Evolutionary conservation across 768 basidiomycete genomes (phyloP), one percentile per base, ranked within the genome.

Genomic region (Cantharellus cinnabarinus): DNA sequence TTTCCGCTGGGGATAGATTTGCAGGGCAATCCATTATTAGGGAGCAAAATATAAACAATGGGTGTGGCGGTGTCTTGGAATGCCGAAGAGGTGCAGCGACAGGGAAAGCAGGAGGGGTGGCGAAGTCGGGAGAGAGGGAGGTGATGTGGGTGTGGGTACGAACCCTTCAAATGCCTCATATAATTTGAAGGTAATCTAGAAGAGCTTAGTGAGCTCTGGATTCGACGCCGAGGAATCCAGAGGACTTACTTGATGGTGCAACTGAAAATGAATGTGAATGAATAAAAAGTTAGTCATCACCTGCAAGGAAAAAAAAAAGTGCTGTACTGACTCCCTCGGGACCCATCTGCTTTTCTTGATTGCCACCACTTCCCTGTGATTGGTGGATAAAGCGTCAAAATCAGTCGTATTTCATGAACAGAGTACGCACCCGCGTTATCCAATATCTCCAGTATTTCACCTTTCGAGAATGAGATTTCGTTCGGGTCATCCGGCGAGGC

Each of bases 401-500:
- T 29, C 20, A 29, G 20, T 29, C 20, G 20, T 29, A 29, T 29
- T 29, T 29, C 20, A 29, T 29, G 20, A 29, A 29, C 10, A 48
- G 44, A 29, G 29, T 10, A 48, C 44, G 10, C 10, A 48, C 44
- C 87, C 65, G 87, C 80, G 71, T 89, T 90, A 71, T 98, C 93
- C 60, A 91, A 69, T 58, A 98, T 85, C 62, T 95, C 90, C 62
- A 98, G 78, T 44, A 89, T 74, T 66, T 97, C 94, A 58, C 90
- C 89, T 69, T 97, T 97, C 57, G 72, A 66, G 70, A 99, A 97
- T 54, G 88, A 87, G 44, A 99, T 85, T 71, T 99, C 95, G 67
- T 88, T 95, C 7, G 93, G 88, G 69, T 99, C 95, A 60, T 97
- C 93, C 38, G 85, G 74, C 2, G 86, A 89, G n/a, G 91, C 94